phyloP scores from a whole-genome alignment of 805 yeast species.

The Saccharomyces mikatae region DNA sequence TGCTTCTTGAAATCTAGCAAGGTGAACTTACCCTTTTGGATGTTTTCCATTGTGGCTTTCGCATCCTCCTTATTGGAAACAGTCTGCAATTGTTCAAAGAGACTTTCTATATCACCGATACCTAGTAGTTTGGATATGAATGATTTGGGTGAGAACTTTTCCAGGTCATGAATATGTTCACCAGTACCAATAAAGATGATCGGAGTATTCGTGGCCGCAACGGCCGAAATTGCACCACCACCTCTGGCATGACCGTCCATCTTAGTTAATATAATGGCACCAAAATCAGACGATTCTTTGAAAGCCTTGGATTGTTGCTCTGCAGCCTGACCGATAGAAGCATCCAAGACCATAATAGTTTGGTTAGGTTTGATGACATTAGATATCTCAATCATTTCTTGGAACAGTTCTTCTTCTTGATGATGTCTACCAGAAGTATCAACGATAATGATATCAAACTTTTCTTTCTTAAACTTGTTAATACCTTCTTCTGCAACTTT shows the following conservation, averaged over 20 bases:
- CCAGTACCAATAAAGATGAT: constrained; percentile 96
- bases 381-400: constrained; percentile 91
- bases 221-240: constrained; percentile 98
- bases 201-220: constrained; percentile 93
- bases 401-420: constrained; percentile 84
- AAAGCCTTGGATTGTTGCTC: constrained; percentile 91
- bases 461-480: constrained; percentile 78
- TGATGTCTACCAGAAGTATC: constrained; percentile 98
- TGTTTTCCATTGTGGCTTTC: constrained; percentile 81
- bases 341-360: constrained; percentile 95
- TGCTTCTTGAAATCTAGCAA: constrained; percentile 87
- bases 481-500: constrained; percentile 89
- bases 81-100: constrained; percentile 83
- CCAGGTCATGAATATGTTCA: constrained; percentile 90
- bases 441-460: constrained; percentile 87
- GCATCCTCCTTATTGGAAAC: constrained; percentile 74
- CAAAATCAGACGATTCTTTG: constrained; percentile 87
- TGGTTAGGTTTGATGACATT: constrained; percentile 87
- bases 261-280: constrained; percentile 89
- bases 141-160: constrained; percentile 80
- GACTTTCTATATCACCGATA: constrained; percentile 89
- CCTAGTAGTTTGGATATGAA: constrained; percentile 90
- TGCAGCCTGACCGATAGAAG: constrained; percentile 97
- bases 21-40: constrained; percentile 92
- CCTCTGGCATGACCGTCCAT: constrained; percentile 99